Percentiles rank a stretch among this genome's conserved stretches.
phyloP scores from a whole-genome alignment of 768 basidiomycete genomes.

The Mycena albidolilacea region DNA sequence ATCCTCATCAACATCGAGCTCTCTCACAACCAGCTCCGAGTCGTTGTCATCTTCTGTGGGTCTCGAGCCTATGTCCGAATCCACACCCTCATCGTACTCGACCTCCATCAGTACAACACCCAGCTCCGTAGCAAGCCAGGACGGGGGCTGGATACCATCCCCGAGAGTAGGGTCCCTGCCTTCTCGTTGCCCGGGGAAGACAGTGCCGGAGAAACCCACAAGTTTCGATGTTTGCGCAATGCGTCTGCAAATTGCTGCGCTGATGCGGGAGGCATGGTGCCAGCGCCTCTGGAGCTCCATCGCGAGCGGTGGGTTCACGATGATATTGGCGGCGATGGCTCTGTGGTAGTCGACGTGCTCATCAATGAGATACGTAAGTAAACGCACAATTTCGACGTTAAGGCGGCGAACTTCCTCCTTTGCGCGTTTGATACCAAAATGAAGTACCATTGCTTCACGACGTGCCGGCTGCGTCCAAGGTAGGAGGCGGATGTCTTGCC shows the following conservation, averaged over 20 bases:
- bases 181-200: constrained; percentile 3
- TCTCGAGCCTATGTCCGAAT: too few relatives aligned
- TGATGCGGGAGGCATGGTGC: constrained; percentile 9
- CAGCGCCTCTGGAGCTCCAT: constrained; percentile 10
- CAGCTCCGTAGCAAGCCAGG: neutral
- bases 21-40: neutral
- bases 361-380: neutral
- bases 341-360: constrained; percentile 2
- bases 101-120: neutral
- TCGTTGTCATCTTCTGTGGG: too few relatives aligned
- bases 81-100: neutral
- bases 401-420: constrained; percentile 6
- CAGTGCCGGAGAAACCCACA: constrained; percentile 1
- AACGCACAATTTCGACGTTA: constrained; percentile 3
- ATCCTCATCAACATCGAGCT: constrained; percentile 14
- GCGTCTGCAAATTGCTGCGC: constrained; percentile 1
- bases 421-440: neutral
- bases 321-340: neutral
- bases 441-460: neutral
- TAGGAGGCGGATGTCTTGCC: constrained; percentile 1
- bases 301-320: neutral
- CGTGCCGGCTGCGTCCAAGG: neutral
- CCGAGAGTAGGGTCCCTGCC: too few relatives aligned
- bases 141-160: neutral
- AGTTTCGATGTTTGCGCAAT: neutral